Conservation (phyloP, 1,284 basidiomycete genomes). For the Lignosus rhinocerotis region DNA sequence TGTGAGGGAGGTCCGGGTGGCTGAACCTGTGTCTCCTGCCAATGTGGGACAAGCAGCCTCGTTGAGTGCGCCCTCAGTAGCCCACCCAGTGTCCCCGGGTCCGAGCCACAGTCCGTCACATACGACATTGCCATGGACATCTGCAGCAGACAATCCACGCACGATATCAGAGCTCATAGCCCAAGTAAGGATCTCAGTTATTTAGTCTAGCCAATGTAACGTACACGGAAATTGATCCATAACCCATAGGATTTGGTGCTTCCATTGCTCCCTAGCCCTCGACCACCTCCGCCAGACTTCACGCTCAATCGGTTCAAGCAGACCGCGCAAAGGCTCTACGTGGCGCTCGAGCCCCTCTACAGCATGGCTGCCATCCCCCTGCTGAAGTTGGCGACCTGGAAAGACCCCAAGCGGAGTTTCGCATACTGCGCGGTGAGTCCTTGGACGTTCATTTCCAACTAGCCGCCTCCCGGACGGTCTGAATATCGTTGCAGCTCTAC, state of each 20-base stretch:
- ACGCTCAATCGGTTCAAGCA: constrained; percentile 53
- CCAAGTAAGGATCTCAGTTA: constrained; percentile 1
- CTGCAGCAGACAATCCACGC: not conserved
- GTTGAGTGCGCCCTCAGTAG: constrained; percentile 6
- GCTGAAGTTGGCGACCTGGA: constrained; percentile 54
- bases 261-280: constrained; percentile 45
- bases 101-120: not conserved
- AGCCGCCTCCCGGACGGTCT: constrained; percentile 13
- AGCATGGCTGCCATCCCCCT: constrained; percentile 43
- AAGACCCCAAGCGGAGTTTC: constrained; percentile 47
- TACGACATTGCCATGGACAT: too few species aligned
- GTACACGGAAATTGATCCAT: not conserved
- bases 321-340: constrained; percentile 54
- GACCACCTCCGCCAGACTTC: constrained; percentile 44
- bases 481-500: constrained; percentile 42
- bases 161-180: constrained; percentile 16
- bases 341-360: constrained; percentile 54
- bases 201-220: not conserved
- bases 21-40: constrained; percentile 10
- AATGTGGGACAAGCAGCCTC: constrained; percentile 2
- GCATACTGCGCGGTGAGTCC: constrained; percentile 52
- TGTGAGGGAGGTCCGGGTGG: constrained; percentile 56
- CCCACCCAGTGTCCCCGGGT: not conserved
- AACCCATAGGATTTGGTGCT: constrained; percentile 42
- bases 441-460: not conserved